Base-by-base conservation (phyloP, 441 rosid genomes). In the Capsella rubella region DNA sequence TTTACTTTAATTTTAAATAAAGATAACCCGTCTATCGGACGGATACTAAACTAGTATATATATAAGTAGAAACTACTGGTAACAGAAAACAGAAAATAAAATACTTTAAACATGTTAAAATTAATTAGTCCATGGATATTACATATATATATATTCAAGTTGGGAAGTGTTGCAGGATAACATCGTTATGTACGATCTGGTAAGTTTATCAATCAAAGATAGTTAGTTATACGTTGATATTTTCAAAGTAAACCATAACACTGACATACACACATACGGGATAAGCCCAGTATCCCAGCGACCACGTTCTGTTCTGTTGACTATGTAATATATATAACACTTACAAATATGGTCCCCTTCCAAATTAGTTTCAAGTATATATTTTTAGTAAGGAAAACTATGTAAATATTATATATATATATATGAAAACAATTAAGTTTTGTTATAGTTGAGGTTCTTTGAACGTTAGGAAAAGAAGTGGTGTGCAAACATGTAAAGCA, bases 401-500 rank as follows among this genome's bases (percentile, higher is more conserved):
- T 47, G n/a, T 12, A 12, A 34, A 21, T 12, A 18, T 8, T 21
- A 51, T 14, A 16, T 16, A 16, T 16, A 16, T 16, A 16, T 16
- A 16, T 16, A 21, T 21, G 25, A 52, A 18, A 66, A 9, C 6
- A 40, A 42, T 0, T 4, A 37, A 1, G 40, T 40, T 67, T 60
- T 21, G 32, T 18, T 16, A 10, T 21, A 50, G 53, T 40, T 58
- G 73, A 64, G 51, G 40, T 59, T 58, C 8, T 21, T 21, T 54
- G 54, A 64, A 54, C 8, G 55, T 43, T 21, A 42, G 21, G 6
- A 35, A 51, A 74, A 62, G 15, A 52, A 53, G 39, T 62, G 65
- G 75, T 62, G 43, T 63, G 75, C 71, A 63, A 18, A 32, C 9
- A 67, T 74, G 74, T 47, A 63, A 53, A 46, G 60, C 71, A 55